Conservation (phyloP, 305 asterid genomes). For the Euphrasia arctica region DNA sequence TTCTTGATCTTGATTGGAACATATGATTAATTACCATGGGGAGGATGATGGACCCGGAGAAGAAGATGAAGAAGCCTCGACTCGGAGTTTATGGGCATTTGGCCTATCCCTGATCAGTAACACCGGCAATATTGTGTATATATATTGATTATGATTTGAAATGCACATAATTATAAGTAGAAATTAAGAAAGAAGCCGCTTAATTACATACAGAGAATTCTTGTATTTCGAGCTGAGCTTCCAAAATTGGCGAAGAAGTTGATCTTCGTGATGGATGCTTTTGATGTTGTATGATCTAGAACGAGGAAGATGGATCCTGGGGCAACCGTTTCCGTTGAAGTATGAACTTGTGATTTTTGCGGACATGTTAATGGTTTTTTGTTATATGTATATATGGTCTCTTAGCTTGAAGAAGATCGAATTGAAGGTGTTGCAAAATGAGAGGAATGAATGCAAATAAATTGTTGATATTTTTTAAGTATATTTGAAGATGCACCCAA, state of each 20-base stretch:
- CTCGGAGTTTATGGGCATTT: not conserved
- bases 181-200: not conserved
- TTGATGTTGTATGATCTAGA: slow-evolving; percentile 9
- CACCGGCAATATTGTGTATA: not conserved
- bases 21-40: slow-evolving; percentile 24
- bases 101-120: slow-evolving; percentile 15
- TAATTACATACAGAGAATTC: slow-evolving; percentile 16
- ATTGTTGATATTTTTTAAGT: not conserved
- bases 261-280: slow-evolving; percentile 15
- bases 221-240: slow-evolving; percentile 23
- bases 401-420: not conserved
- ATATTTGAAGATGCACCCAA: not conserved
- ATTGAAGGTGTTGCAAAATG: not conserved
- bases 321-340: slow-evolving; percentile 15
- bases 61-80: slow-evolving; percentile 27
- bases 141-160: slow-evolving; percentile 1
- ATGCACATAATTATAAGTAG: not conserved
- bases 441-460: not conserved
- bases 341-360: slow-evolving; percentile 25
- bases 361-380: slow-evolving; percentile 16
- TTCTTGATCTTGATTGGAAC: not conserved
- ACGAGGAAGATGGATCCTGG: not conserved
- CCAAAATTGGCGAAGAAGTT: slow-evolving; percentile 18
- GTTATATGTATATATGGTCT: not conserved
- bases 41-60: slow-evolving; percentile 26